Base-by-base conservation (phyloP, 805 yeast genomes). In the Saccharomycopsis fibuligera region DNA sequence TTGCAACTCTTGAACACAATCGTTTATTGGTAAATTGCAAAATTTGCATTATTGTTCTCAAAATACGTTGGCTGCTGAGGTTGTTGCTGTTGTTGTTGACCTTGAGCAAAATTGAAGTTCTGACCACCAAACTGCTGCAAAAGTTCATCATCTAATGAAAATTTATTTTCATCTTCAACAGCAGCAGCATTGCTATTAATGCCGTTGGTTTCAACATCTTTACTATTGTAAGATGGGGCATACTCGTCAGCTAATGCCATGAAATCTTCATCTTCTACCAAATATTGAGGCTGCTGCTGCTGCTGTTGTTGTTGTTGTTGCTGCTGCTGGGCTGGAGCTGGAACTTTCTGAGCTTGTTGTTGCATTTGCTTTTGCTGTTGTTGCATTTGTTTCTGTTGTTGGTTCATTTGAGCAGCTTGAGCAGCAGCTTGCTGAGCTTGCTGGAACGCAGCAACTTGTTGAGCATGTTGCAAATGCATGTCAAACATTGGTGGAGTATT, bases 211-310 rank as follows among this genome's bases (percentile, higher is more conserved):
- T 14, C 14, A 41, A 27, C 35, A 16, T 14, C 3, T 31, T 24
- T 45, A 29, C 35, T 41, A 39, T 40, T 45, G 36, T 39, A 40
- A 12, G 38, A 29, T 16, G 49, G 36, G 17, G 45, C 14, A 29
- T 48, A 48, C 35, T 52, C 55, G 35, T 52, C 55, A 27, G 51
- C 50, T 38, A 52, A 49, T n/a, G 53, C 47, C 27, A 47, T 42
- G 31, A 52, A 49, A n/a, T 52, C 53, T 23, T 52, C 55, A 24
- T 52, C 55, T n/a, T 47, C 49, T 17, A 37, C 35, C 30, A 41
- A 14, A 19, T 31, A 38, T 12, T n/a, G 37, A 19, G 25, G 50
- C 21, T 41, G 50, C 21, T 24, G 41, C 22, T 44, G 47, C 9
- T 21, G 41, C 14, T 44, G 47, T 14, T 16, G 19, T 35, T 21